A percentile compares a stretch with the other conserved stretches of the same genome.
These are phyloP conservation scores for Grosmannia penicillata DNA, from an alignment of 2,329 filamentous ascomycete species.

Conservation along the genomic window DNA sequence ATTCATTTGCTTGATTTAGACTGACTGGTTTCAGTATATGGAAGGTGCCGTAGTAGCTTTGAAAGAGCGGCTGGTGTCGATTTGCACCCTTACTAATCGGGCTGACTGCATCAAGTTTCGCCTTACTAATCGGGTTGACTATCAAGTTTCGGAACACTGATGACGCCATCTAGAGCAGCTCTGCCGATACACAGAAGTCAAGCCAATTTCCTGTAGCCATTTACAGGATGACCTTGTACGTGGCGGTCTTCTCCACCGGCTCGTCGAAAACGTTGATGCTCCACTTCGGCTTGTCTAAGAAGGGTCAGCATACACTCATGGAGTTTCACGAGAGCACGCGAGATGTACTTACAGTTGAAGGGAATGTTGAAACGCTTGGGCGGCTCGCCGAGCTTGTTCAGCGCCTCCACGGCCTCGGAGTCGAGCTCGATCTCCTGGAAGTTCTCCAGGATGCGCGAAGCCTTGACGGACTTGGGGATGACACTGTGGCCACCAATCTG, in stretches of 20 bases:
- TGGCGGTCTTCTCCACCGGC: conserved; percentile 12
- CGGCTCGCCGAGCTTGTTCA: conserved; percentile 45
- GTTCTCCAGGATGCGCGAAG: conserved; percentile 53
- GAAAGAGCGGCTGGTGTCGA: no score
- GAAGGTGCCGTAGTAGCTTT: no score
- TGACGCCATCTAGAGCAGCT: not conserved
- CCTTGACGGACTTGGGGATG: conserved; percentile 61
- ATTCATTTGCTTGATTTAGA: no score
- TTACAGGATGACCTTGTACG: conserved; percentile 2
- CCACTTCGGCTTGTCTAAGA: conserved; percentile 24
- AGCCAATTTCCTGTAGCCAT: no score
- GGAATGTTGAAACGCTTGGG: conserved; percentile 25
- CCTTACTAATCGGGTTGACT: no score
- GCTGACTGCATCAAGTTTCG: no score
- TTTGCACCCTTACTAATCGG: no score
- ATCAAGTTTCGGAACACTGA: no score
- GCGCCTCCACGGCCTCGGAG: conserved; percentile 40
- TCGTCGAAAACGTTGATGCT: conserved; percentile 41
- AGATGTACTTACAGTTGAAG: not conserved
- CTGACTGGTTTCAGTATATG: no score
- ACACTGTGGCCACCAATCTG: conserved; percentile 46
- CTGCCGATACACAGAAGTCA: no score
- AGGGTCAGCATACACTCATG: not conserved
- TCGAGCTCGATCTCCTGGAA: conserved; percentile 51
- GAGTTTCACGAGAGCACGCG: conserved; percentile 25